Conservation (phyloP, 768 basidiomycete species). For the Kwoniella europaea region DNA sequence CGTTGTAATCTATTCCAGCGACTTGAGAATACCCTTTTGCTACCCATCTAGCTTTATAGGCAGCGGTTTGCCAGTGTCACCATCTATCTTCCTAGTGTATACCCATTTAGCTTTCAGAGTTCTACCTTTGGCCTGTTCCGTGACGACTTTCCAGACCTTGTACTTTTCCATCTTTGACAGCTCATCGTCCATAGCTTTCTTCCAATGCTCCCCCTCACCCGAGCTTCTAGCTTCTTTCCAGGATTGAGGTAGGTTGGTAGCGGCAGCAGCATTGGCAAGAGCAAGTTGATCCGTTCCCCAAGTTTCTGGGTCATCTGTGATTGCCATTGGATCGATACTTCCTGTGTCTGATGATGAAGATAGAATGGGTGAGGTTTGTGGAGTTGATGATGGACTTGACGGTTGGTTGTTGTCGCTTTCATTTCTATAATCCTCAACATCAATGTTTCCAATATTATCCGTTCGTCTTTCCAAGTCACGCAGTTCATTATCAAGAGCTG, state of each 20-base stretch:
- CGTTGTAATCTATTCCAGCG: slow-evolving; percentile 24
- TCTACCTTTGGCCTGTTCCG: slow-evolving; percentile 12
- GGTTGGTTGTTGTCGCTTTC: not conserved
- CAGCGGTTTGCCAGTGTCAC: slow-evolving; percentile 37
- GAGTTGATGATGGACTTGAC: slow-evolving; percentile 1
- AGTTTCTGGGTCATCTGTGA: slow-evolving; percentile 9
- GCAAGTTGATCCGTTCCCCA: slow-evolving; percentile 1
- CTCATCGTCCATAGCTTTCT: slow-evolving; percentile 47
- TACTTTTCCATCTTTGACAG: slow-evolving; percentile 36
- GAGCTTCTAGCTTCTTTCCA: slow-evolving; percentile 17
- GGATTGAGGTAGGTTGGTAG: not conserved
- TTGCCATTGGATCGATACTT: not conserved
- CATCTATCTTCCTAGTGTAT: slow-evolving; percentile 50
- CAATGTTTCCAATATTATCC: not conserved
- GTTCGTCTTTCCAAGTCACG: not conserved
- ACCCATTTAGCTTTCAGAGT: slow-evolving; percentile 58
- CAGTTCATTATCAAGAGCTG: not conserved
- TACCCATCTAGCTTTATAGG: slow-evolving; percentile 33
- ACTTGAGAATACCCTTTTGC: slow-evolving; percentile 29
- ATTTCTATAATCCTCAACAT: not conserved
- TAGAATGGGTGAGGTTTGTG: too few species aligned
- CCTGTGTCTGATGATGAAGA: too few species aligned
- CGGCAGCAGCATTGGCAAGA: not conserved
- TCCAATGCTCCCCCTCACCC: slow-evolving; percentile 36
- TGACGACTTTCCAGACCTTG: slow-evolving; percentile 51